Conservation (phyloP, 1,284 basidiomycete genomes). For the Apiotrichum domesticum region DNA sequence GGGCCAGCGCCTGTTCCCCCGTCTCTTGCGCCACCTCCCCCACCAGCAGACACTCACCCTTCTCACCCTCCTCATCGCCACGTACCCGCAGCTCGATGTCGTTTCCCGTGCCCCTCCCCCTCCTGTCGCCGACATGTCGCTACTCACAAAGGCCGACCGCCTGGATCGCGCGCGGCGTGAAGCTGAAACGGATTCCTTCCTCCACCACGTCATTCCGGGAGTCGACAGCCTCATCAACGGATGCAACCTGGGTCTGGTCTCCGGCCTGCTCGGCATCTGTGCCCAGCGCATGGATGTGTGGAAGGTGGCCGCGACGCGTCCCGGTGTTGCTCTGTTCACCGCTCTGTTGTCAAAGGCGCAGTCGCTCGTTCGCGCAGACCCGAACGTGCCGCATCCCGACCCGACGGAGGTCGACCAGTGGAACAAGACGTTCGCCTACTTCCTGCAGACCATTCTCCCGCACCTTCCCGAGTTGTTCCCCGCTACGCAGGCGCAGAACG, state of each 20-base stretch:
- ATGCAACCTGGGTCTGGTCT: slow-evolving; percentile 74
- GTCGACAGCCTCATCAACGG: slow-evolving; percentile 67
- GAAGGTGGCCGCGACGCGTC: slow-evolving; percentile 63
- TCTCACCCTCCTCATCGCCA: slow-evolving; percentile 85
- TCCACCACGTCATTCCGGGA: slow-evolving; percentile 79
- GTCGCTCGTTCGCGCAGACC: slow-evolving; percentile 69
- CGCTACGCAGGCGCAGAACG: slow-evolving; percentile 64
- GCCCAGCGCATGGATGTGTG: slow-evolving; percentile 74
- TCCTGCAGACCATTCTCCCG: slow-evolving; percentile 71
- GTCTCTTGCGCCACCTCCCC: slow-evolving; percentile 79
- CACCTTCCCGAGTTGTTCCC: slow-evolving; percentile 80
- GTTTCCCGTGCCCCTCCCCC: slow-evolving; percentile 66
- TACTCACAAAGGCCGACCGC: slow-evolving; percentile 51
- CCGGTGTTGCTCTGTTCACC: slow-evolving; percentile 87
- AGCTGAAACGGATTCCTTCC: slow-evolving; percentile 80
- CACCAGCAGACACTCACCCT: slow-evolving; percentile 75
- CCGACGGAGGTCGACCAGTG: slow-evolving; percentile 77
- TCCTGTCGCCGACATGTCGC: slow-evolving; percentile 47
- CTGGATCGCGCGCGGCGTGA: slow-evolving; percentile 68
- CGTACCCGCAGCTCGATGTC: slow-evolving; percentile 88
- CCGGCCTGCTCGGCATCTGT: slow-evolving; percentile 77
- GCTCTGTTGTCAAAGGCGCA: slow-evolving; percentile 88
- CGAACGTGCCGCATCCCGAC: slow-evolving; percentile 48
- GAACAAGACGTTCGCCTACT: slow-evolving; percentile 75
- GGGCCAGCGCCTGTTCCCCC: slow-evolving; percentile 86